Evolutionary conservation across 257 asterid genomes (phyloP), one percentile per base, ranked within the genome.

Genomic region (Nicotiana tabacum): DNA sequence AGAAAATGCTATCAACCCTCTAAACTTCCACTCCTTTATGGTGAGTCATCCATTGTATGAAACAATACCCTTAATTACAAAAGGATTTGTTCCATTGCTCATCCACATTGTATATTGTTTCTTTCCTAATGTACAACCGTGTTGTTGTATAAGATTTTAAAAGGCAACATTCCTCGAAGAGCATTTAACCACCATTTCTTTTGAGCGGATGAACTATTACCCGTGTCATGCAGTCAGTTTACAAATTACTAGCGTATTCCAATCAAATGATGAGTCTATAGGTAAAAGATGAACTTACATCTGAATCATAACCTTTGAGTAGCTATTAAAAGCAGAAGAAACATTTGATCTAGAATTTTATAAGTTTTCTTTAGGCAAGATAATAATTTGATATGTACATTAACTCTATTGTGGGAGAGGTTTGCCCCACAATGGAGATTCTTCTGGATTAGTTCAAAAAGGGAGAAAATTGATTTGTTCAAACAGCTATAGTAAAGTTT

Each of bases 201-300:
- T 78, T 78, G 70, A 78, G 53, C 11, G 24, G 53, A 78, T 15
- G 4, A 33, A 62, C 1, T 58, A 43, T 18, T 70, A 70, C 58
- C 58, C 35, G n/a, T 78, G 53, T 35, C 51, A 78, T 32, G 56
- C 16, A 56, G 48, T 57, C 18, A 58, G 66, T 32, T 43, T 60
- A 24, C 29, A 79, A 33, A 39, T 17, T 35, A 39, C 13, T 79
- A 33, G 35, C 21, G 29, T 33, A 24, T 51, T 24, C 43, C 60
- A 79, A 9, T 80, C 35, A 62, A 80, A 39, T 35, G 68, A 32
- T 62, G 83, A 43, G 58, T 24, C n/a, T 35, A 39, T 55, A 80
- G 83, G 83, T 80, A 58, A 66, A 80, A 80, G 11, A 80, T 37
- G 37, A 48, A 39, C 77, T 43, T 58, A 80, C 29, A n/a, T 24